Evolutionary conservation across 1,284 basidiomycete species (phyloP).

Genomic region (Chalciporus piperatoides): DNA sequence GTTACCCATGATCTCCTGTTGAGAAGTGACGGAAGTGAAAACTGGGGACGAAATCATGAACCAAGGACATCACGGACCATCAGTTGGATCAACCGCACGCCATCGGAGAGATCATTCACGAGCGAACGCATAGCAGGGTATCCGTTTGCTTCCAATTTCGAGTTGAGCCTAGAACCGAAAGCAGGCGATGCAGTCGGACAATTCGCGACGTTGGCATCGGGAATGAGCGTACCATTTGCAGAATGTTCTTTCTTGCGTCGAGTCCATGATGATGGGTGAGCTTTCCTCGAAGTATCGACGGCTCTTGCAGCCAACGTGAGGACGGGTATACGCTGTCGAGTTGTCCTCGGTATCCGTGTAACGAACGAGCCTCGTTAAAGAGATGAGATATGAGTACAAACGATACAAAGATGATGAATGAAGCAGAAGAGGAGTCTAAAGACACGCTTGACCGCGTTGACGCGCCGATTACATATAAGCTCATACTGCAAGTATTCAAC

Average conservation of each 20-base stretch:
- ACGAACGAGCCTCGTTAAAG: neutral
- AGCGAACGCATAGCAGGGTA: conserved; percentile 91
- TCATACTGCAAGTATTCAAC: too few relatives aligned
- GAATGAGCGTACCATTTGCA: conserved; percentile 70
- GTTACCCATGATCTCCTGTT: conserved; percentile 89
- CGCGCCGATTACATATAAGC: conserved; percentile 24
- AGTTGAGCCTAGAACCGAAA: conserved; percentile 73
- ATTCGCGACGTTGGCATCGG: neutral
- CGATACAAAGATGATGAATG: neutral
- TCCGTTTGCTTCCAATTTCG: conserved; percentile 83
- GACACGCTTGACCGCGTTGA: too few relatives aligned
- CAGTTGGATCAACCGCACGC: conserved; percentile 89
- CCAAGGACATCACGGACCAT: conserved; percentile 54
- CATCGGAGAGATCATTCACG: conserved; percentile 89
- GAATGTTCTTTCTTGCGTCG: conserved; percentile 57
- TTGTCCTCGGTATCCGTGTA: neutral
- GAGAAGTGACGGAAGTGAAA: neutral
- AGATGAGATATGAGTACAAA: neutral
- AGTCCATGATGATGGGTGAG: conserved; percentile 25
- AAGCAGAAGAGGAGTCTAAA: neutral
- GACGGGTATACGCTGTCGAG: neutral
- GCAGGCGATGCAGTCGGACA: neutral
- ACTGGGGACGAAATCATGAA: neutral
- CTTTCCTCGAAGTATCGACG: conserved; percentile 2
- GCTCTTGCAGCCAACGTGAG: neutral